Conservation (phyloP, 1,139 yeast genomes). For the Nakaseomyces bracarensis region DNA sequence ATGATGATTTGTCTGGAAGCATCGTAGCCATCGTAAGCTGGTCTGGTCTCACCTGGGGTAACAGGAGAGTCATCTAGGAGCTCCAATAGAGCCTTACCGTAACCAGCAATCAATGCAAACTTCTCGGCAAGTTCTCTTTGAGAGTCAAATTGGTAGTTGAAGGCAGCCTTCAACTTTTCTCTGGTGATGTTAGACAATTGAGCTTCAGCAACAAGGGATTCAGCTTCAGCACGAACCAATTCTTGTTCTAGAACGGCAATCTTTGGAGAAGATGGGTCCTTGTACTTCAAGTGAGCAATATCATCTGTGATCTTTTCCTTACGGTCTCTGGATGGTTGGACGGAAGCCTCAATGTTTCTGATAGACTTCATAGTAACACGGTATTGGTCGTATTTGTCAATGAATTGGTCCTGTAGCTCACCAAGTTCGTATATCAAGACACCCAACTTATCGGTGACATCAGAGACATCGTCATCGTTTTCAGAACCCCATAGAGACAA, state of each 20-base stretch:
- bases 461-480: constrained; percentile 77
- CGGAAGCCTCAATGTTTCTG: constrained; percentile 79
- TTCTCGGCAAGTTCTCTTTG: constrained; percentile 77
- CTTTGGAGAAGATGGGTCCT: constrained; percentile 78
- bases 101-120: constrained; percentile 78
- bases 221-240: constrained; percentile 85
- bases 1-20: constrained; percentile 80
- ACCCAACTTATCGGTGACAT: constrained; percentile 80
- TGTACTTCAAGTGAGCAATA: constrained; percentile 74
- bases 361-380: constrained; percentile 73
- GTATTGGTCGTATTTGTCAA: constrained; percentile 79
- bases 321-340: constrained; percentile 81
- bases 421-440: constrained; percentile 76
- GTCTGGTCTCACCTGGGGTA: constrained; percentile 87
- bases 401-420: constrained; percentile 80
- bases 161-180: constrained; percentile 79
- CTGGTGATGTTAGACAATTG: constrained; percentile 81
- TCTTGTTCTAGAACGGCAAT: constrained; percentile 78
- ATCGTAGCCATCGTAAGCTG: constrained; percentile 80
- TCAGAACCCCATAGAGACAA: constrained; percentile 79
- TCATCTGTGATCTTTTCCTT: constrained; percentile 79
- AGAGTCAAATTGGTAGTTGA: constrained; percentile 76
- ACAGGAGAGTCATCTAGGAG: constrained; percentile 77
- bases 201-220: constrained; percentile 83
- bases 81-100: constrained; percentile 79